phyloP scores from a whole-genome alignment of 2,329 filamentous ascomycete genomes.

The Xylariaceae sp. region DNA sequence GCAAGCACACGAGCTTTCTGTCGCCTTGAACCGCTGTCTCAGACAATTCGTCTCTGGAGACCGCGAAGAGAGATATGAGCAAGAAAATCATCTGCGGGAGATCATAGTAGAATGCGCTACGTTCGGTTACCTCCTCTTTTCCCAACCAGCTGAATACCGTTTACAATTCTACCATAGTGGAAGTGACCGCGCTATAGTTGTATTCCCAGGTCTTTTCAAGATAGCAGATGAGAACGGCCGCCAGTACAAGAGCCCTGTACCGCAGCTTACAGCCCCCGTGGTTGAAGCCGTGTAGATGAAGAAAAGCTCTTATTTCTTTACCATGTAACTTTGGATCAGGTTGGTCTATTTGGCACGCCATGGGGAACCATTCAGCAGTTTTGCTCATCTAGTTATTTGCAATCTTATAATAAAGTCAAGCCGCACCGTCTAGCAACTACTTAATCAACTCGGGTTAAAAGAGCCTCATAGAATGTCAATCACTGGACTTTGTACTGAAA shows the following conservation, averaged over 20 bases:
- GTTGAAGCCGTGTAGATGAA: slow-evolving; percentile 18
- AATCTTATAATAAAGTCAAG: too few species aligned
- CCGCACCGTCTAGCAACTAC: too few species aligned
- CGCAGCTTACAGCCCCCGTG: slow-evolving; percentile 16
- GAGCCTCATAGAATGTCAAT: too few species aligned
- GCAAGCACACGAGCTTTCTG: slow-evolving; percentile 32
- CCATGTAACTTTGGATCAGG: too few species aligned
- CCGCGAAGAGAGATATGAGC: slow-evolving; percentile 27
- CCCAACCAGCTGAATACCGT: slow-evolving; percentile 39
- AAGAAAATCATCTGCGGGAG: slow-evolving; percentile 36
- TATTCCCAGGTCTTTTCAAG: slow-evolving; percentile 24
- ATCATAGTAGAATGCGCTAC: slow-evolving; percentile 38
- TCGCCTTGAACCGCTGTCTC: slow-evolving; percentile 33
- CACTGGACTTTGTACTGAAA: too few species aligned
- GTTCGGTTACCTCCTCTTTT: slow-evolving; percentile 40
- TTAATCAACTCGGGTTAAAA: too few species aligned
- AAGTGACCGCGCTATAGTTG: slow-evolving; percentile 15
- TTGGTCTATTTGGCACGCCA: too few species aligned
- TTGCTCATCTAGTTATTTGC: too few species aligned
- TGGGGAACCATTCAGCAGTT: too few species aligned
- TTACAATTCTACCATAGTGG: slow-evolving; percentile 23
- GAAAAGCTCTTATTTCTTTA: too few species aligned
- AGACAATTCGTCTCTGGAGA: slow-evolving; percentile 30
- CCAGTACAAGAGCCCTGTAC: slow-evolving; percentile 12
- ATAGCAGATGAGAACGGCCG: slow-evolving; percentile 22